Conservation (phyloP, 129 eudicot species). For the Pulicaria dysenterica region DNA sequence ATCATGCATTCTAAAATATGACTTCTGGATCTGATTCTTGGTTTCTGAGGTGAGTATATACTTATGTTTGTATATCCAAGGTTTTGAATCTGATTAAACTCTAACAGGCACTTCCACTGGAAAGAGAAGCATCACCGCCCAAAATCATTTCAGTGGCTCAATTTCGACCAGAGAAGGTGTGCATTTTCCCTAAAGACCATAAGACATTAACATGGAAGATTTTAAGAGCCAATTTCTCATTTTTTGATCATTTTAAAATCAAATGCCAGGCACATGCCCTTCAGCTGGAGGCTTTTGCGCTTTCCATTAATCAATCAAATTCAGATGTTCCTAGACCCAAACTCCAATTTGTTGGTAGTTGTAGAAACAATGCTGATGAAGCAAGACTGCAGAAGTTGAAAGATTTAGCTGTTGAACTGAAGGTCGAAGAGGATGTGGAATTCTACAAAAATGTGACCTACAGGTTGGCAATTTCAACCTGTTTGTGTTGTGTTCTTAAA, state of each 20-base stretch:
- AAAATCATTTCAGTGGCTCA: constrained; percentile 88
- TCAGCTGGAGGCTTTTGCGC: constrained; percentile 91
- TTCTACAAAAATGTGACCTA: constrained; percentile 82
- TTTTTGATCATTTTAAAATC: constrained; percentile 14
- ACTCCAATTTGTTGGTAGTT: constrained; percentile 94
- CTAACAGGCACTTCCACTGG: constrained; percentile 78
- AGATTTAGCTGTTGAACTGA: constrained; percentile 63
- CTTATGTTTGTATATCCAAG: constrained; percentile 16
- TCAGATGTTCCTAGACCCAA: constrained; percentile 62
- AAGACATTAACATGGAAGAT: constrained; percentile 34
- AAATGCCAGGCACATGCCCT: constrained; percentile 70
- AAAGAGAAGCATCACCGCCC: constrained; percentile 55
- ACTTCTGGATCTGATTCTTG: constrained; percentile 9
- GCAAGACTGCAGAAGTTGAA: constrained; percentile 77
- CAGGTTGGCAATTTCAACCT: constrained; percentile 47
- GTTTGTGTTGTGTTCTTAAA: no score
- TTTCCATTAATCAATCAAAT: constrained; percentile 55
- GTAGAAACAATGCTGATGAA: constrained; percentile 93
- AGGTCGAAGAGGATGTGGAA: constrained; percentile 74
- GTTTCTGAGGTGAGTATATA: constrained; percentile 6
- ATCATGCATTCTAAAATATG: not conserved
- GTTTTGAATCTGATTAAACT: constrained; percentile 32
- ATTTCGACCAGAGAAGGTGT: constrained; percentile 99
- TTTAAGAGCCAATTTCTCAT: not conserved
- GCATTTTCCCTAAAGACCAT: constrained; percentile 32